Evolutionary conservation across 345 rosid species (phyloP).

Genomic region (Chamaenerion angustifolium): DNA sequence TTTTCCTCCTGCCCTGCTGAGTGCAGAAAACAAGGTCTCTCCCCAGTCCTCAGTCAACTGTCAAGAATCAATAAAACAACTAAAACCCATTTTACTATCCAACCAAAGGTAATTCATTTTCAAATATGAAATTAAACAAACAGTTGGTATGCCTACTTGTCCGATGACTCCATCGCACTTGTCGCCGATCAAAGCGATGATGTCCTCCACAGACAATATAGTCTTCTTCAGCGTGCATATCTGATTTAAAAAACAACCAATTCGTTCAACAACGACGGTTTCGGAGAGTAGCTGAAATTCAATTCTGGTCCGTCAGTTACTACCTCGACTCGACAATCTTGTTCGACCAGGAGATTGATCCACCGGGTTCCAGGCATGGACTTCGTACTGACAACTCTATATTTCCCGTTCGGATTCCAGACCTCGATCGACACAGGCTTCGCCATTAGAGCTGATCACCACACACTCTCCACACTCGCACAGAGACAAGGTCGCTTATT

Average conservation of each 20-base stretch:
- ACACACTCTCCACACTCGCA: neutral
- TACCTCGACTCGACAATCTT: constrained; percentile 93
- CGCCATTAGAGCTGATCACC: constrained; percentile 37
- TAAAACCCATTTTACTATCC: constrained; percentile 1
- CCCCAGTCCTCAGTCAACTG: constrained; percentile 98
- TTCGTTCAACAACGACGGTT: neutral
- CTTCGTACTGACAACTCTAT: constrained; percentile 90
- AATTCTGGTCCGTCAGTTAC: neutral
- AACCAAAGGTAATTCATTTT: too few relatives aligned
- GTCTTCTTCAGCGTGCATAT: constrained; percentile 91
- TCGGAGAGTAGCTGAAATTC: too few relatives aligned
- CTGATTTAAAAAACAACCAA: constrained; percentile 16
- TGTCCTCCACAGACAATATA: constrained; percentile 83
- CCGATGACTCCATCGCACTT: constrained; percentile 95
- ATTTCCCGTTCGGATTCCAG: constrained; percentile 79
- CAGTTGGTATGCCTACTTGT: constrained; percentile 34
- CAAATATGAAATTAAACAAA: neutral
- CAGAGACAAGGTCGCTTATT: neutral
- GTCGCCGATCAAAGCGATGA: constrained; percentile 69
- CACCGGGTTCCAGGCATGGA: constrained; percentile 98
- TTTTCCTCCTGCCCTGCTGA: constrained; percentile 85
- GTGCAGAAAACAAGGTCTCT: constrained; percentile 73
- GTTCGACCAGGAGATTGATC: constrained; percentile 83
- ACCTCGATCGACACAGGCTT: constrained; percentile 89
- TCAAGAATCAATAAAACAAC: constrained; percentile 8